phyloP scores from a whole-genome alignment of 768 basidiomycete species.

The Lactarius vividus region DNA sequence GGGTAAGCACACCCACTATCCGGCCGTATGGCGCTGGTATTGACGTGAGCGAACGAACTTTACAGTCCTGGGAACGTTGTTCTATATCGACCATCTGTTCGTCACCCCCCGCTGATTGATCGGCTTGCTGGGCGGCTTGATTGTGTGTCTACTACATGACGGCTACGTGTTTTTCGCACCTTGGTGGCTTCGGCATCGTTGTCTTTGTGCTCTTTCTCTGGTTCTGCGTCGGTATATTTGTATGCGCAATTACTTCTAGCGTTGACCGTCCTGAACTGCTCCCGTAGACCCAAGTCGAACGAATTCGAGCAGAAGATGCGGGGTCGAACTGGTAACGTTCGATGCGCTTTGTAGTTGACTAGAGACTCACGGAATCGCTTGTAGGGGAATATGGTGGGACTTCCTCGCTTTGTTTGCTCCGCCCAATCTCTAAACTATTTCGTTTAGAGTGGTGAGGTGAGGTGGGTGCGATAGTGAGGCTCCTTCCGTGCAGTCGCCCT shows the following conservation, averaged over 20 bases:
- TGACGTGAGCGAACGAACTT: not conserved
- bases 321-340: not conserved
- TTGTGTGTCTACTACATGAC: not conserved
- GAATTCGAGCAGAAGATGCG: not conserved
- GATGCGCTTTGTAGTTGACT: not conserved
- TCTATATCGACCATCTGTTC: not conserved
- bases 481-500: not conserved
- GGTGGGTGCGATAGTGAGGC: not conserved
- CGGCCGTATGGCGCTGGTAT: not conserved
- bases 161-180: too few relatives aligned
- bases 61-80: not conserved
- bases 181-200: not conserved
- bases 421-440: not conserved
- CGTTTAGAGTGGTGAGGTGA: constrained; percentile 11
- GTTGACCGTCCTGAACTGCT: not conserved
- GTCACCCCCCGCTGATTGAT: not conserved
- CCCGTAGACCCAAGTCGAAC: not conserved
- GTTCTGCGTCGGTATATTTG: not conserved
- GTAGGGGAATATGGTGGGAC: not conserved
- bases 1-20: not conserved
- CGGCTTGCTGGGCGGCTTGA: not conserved
- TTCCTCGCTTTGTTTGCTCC: not conserved
- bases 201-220: not conserved
- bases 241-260: not conserved
- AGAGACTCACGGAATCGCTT: constrained; percentile 2